These are phyloP conservation scores for Solanum hybrid DNA, from an alignment of 305 asterid species.

Conservation along the genomic window DNA sequence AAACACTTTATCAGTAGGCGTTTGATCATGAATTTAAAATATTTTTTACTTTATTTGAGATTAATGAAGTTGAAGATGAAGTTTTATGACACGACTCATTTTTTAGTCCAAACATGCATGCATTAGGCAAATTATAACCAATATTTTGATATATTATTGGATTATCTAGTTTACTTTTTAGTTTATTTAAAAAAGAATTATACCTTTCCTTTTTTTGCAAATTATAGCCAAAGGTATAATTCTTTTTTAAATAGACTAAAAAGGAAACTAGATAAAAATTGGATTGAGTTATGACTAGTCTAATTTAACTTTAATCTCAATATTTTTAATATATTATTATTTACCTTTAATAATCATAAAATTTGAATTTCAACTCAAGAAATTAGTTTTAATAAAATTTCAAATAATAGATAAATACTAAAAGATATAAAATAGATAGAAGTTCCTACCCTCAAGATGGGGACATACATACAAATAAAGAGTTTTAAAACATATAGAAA, in stretches of 20 bases:
- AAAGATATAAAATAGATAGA: too few relatives aligned
- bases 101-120: not conserved
- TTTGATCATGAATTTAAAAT: not conserved
- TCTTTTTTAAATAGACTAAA: not conserved
- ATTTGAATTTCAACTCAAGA: too few relatives aligned
- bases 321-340: too few relatives aligned
- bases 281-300: not conserved
- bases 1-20: not conserved
- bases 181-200: too few relatives aligned
- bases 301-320: not conserved
- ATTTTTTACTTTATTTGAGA: not conserved
- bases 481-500: too few relatives aligned
- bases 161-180: too few relatives aligned
- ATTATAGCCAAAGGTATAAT: too few relatives aligned
- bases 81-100: not conserved
- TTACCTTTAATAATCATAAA: not conserved
- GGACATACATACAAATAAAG: not conserved
- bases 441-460: too few relatives aligned
- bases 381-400: too few relatives aligned
- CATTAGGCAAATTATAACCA: not conserved
- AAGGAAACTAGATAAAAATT: not conserved
- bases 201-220: too few relatives aligned
- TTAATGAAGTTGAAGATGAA: not conserved
- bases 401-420: not conserved
- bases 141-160: too few relatives aligned